Evolutionary conservation across 495 filamentous ascomycete species (phyloP), one percentile per base, ranked within the genome.

Genomic region (Podospora pseudoanserina): DNA sequence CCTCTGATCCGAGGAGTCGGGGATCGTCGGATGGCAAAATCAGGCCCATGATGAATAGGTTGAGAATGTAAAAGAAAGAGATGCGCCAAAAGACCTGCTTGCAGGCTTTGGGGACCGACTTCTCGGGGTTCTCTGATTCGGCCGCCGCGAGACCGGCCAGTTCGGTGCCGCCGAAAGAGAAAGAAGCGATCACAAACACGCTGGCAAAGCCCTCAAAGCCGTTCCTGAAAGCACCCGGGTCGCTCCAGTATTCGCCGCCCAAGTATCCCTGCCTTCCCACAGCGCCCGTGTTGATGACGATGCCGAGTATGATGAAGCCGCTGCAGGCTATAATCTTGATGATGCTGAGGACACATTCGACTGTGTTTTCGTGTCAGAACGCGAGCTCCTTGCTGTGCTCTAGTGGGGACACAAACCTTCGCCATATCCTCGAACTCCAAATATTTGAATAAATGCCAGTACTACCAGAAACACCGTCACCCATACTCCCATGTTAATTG

Each of bases 81-180:
- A 97, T 92, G 63, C 93, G 90, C 83, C 91, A 94, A 78, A 96
- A 94, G 65, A 92, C 91, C 65, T 92, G 87, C 57, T 89, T 89
- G 11, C 89, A 89, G 5, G 93, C 93, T 67, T 85, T 84, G 62
- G 92, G 92, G 65, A 97, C 87, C 62, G 91, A 90, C 72, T 87
- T 88, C 39, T 88, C 82, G 2, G 93, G 93, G 68, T 91, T 91
- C 26, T 85, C 86, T 67, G 92, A 89, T 78, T 97, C 93, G 67
- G 91, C 90, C 15, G 90, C 92, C 0, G 92, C 90, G 16, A 95
- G 84, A 62, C 86, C 89, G 28, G 92, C 85, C 71, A 89, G 83
- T 74, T 94, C 90, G n/a, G 87, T 90, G 44, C 89, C 89, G 26
- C 81, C 82, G 74, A 91, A 90, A 49, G 89, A 80, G 71, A 91